Percentiles rank a stretch among this genome's conserved stretches.
Evolutionary conservation across 1,284 basidiomycete genomes (phyloP).

Genomic region (Cryptococcus neoformans): DNA sequence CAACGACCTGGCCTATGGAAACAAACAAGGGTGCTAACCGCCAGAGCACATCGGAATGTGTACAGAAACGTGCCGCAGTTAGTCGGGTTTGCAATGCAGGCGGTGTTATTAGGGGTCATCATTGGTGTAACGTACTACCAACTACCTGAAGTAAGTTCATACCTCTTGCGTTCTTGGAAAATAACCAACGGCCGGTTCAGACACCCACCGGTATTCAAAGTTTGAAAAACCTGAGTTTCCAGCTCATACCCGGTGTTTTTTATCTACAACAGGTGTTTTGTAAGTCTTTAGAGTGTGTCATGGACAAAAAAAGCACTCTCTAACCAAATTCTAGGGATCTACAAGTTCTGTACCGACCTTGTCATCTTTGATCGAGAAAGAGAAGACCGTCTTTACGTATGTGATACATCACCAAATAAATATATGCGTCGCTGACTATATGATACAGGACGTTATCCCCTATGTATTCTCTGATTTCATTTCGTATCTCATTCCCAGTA

Average conservation of each 20-base stretch:
- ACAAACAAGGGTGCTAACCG: slow-evolving; percentile 44
- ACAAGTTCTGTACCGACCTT: slow-evolving; percentile 49
- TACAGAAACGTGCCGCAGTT: slow-evolving; percentile 45
- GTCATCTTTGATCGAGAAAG: slow-evolving; percentile 55
- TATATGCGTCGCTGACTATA: neutral
- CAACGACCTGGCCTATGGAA: slow-evolving; percentile 34
- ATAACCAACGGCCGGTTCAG: slow-evolving; percentile 10
- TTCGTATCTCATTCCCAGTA: slow-evolving; percentile 42
- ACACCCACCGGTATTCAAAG: slow-evolving; percentile 51
- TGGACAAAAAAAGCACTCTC: neutral
- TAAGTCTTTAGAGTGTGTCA: slow-evolving; percentile 9
- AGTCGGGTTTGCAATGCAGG: slow-evolving; percentile 43
- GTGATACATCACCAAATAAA: slow-evolving; percentile 2
- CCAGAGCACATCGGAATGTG: slow-evolving; percentile 43
- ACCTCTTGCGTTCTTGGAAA: neutral
- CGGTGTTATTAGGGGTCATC: slow-evolving; percentile 38
- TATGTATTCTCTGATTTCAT: slow-evolving; percentile 48
- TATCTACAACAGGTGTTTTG: slow-evolving; percentile 47
- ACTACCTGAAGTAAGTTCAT: slow-evolving; percentile 25
- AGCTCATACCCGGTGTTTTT: slow-evolving; percentile 45
- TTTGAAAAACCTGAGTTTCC: slow-evolving; percentile 47
- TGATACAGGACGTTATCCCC: slow-evolving; percentile 43
- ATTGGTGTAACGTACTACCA: slow-evolving; percentile 29
- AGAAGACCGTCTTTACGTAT: slow-evolving; percentile 48
- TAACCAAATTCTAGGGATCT: slow-evolving; percentile 27